Percentiles rank a stretch among this genome's conserved stretches.
Conservation (phyloP, 495 filamentous ascomycete species). For the Tuber magnatum region DNA sequence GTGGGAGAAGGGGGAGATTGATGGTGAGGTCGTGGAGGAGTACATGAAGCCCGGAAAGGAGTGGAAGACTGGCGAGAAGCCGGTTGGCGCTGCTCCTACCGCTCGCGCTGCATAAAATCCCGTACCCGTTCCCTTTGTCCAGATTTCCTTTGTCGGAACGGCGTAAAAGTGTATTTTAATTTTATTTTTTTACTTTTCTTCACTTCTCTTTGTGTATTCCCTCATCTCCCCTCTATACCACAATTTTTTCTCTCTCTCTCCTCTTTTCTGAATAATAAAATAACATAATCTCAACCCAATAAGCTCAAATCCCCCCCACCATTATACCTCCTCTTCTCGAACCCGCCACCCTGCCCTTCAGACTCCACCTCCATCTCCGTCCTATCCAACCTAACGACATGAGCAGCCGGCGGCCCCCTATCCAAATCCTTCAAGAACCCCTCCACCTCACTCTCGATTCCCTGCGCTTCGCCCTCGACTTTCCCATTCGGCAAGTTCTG, state of each 20-base stretch:
- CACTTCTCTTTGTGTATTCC: not conserved
- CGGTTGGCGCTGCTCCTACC: not conserved
- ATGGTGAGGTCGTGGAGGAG: slow-evolving; percentile 45
- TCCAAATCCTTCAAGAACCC: slow-evolving; percentile 69
- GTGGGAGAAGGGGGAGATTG: slow-evolving; percentile 75
- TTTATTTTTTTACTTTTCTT: not conserved
- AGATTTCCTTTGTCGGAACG: not conserved
- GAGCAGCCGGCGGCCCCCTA: slow-evolving; percentile 59
- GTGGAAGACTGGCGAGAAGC: not conserved
- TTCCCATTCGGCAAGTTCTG: slow-evolving; percentile 66
- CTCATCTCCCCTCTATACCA: slow-evolving; percentile 15
- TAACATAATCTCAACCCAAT: not conserved
- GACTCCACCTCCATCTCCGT: slow-evolving; percentile 56
- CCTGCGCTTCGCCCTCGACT: slow-evolving; percentile 91
- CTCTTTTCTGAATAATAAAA: not conserved
- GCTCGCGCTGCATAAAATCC: not conserved
- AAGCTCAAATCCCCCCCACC: not conserved
- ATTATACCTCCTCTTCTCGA: slow-evolving; percentile 10
- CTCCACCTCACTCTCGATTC: slow-evolving; percentile 55
- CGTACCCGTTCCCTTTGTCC: not conserved
- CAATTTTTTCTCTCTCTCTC: not conserved
- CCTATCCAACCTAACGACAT: slow-evolving; percentile 66
- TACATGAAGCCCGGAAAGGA: slow-evolving; percentile 26
- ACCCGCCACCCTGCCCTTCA: slow-evolving; percentile 38
- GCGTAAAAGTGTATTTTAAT: not conserved